Conservation (phyloP, 1,284 basidiomycete genomes). For the Rhodotorula sp. region DNA sequence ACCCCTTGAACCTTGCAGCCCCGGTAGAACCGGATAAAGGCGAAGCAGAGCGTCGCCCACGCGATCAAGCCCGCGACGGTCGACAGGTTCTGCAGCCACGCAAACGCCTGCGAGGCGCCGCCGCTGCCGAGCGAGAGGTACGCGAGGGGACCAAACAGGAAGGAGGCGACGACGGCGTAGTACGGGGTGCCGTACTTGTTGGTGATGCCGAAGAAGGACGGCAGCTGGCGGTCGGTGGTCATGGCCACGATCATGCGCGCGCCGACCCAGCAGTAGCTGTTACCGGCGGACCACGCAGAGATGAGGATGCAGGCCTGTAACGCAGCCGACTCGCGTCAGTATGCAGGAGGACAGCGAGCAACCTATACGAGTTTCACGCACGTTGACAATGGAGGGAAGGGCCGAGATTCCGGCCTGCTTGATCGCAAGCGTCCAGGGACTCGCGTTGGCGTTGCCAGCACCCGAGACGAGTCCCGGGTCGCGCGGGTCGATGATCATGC, state of each 20-base stretch:
- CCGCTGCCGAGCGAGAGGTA: constrained; percentile 46
- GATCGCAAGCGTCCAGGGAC: constrained; percentile 78
- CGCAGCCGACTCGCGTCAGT: background rate
- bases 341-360: background rate
- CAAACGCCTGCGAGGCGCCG: constrained; percentile 30
- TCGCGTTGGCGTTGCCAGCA: constrained; percentile 62
- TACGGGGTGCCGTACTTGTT: constrained; percentile 45
- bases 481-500: constrained; percentile 62
- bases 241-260: constrained; percentile 44
- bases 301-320: constrained; percentile 57
- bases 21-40: constrained; percentile 47
- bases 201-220: constrained; percentile 41
- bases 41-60: constrained; percentile 39
- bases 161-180: constrained; percentile 38
- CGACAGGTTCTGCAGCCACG: constrained; percentile 40
- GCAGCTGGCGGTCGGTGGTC: constrained; percentile 44
- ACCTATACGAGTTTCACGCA: background rate
- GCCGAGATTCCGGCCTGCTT: constrained; percentile 65
- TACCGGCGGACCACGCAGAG: constrained; percentile 79
- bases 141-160: constrained; percentile 44
- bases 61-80: constrained; percentile 45
- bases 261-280: constrained; percentile 66
- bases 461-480: constrained; percentile 59
- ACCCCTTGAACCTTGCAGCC: constrained; percentile 48
- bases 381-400: constrained; percentile 53